A percentile compares a stretch with the other conserved stretches of the same genome.
phyloP scores from a whole-genome alignment of 73 alveolate species.

The Paramecium octaurelia region DNA sequence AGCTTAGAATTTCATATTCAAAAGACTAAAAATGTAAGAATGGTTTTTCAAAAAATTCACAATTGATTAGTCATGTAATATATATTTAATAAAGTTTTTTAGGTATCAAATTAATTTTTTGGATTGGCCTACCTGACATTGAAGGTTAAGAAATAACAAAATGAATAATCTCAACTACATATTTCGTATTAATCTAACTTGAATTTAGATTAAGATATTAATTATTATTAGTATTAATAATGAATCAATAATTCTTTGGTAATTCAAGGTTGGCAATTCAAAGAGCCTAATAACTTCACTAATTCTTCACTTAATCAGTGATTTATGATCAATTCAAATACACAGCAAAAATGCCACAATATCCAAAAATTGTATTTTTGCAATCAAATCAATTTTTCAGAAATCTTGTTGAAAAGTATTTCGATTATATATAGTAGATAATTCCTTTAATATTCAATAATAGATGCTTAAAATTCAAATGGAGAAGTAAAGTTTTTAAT shows the following conservation, averaged over 20 bases:
- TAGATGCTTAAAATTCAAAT: neutral
- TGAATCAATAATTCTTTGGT: neutral
- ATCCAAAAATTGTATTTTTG: conserved; percentile 14
- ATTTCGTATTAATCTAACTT: neutral
- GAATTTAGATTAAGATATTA: neutral
- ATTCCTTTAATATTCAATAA: neutral
- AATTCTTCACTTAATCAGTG: neutral
- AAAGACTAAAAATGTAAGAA: neutral
- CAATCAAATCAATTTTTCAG: neutral
- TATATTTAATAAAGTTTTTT: neutral
- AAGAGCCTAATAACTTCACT: neutral
- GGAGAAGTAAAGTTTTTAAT: neutral
- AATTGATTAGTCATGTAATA: neutral
- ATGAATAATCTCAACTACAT: neutral
- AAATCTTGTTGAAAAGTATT: neutral
- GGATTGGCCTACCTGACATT: neutral
- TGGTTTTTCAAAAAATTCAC: neutral
- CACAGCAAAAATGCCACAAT: neutral
- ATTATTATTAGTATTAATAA: neutral
- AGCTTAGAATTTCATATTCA: neutral
- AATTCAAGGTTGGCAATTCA: neutral
- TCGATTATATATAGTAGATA: neutral
- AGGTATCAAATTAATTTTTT: neutral
- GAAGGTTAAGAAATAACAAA: neutral
- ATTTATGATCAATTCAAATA: neutral